phyloP scores from a whole-genome alignment of 2,329 filamentous ascomycete genomes.

The Clonostachys chloroleuca region DNA sequence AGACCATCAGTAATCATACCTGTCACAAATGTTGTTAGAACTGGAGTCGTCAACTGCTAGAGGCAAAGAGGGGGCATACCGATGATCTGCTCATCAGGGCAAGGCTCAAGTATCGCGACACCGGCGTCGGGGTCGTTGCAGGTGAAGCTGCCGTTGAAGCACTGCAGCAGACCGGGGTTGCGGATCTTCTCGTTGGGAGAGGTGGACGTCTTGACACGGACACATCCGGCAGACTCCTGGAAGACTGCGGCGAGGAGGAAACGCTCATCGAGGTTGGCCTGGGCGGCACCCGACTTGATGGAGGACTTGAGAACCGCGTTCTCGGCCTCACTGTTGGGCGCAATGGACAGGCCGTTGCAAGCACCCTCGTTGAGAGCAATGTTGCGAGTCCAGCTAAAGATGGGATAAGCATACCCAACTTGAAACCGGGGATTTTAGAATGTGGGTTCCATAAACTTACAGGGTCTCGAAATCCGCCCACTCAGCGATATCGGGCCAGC shows the following conservation, averaged over 20 bases:
- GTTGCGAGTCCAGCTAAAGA: background rate
- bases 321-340: background rate
- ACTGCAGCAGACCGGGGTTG: background rate
- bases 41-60: background rate
- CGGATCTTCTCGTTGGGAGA: background rate
- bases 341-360: background rate
- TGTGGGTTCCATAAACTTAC: background rate
- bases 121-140: slow-evolving; percentile 1
- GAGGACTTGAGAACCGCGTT: background rate
- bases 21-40: background rate
- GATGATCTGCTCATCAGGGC: background rate
- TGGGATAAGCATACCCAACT: background rate
- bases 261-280: background rate
- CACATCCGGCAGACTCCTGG: background rate
- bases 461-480: slow-evolving; percentile 2
- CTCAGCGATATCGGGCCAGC: slow-evolving; percentile 1
- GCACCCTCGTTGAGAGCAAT: background rate
- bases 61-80: background rate
- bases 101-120: background rate
- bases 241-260: background rate
- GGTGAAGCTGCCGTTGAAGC: background rate
- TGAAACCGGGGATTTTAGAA: background rate
- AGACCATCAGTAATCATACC: slow-evolving; percentile 23
- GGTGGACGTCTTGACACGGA: slow-evolving; percentile 1
- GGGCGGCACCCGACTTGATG: background rate